Conservation (phyloP, 129 eudicot species). For the Escallonia rubra region DNA sequence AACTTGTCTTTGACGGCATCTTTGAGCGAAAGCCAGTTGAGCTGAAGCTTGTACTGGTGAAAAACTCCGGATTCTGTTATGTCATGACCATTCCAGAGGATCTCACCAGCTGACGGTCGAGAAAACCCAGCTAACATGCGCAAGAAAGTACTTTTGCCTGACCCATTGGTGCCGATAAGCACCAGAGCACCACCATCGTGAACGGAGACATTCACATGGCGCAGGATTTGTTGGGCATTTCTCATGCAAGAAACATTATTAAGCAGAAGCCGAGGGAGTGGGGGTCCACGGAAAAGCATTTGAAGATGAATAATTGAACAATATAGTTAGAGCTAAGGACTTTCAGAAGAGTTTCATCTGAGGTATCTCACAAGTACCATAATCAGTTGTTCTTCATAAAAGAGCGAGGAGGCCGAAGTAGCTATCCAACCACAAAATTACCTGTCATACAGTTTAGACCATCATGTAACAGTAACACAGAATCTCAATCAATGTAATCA, state of each 20-base stretch:
- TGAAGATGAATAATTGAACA: background rate
- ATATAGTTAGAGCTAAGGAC: background rate
- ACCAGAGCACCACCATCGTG: slow-evolving; percentile 87
- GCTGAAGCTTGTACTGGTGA: slow-evolving; percentile 93
- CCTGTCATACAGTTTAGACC: background rate
- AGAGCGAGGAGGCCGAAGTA: background rate
- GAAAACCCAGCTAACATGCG: slow-evolving; percentile 86
- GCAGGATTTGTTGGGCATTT: slow-evolving; percentile 92
- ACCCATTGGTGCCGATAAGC: slow-evolving; percentile 86
- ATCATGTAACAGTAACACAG: too few species aligned
- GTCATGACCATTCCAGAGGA: slow-evolving; percentile 87
- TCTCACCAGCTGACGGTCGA: slow-evolving; percentile 81
- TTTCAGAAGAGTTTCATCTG: background rate
- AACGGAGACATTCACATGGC: slow-evolving; percentile 79
- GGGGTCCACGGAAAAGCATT: slow-evolving; percentile 61
- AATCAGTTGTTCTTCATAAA: background rate
- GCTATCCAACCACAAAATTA: background rate
- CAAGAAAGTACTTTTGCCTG: slow-evolving; percentile 79
- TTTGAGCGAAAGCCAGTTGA: slow-evolving; percentile 88
- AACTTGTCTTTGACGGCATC: slow-evolving; percentile 72
- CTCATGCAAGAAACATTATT: slow-evolving; percentile 95
- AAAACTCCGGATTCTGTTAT: slow-evolving; percentile 76
- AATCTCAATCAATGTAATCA: too few species aligned
- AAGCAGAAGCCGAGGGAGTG: slow-evolving; percentile 79
- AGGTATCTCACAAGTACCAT: background rate